phyloP scores from a whole-genome alignment of 768 basidiomycete species.

The Trametes elegans region DNA sequence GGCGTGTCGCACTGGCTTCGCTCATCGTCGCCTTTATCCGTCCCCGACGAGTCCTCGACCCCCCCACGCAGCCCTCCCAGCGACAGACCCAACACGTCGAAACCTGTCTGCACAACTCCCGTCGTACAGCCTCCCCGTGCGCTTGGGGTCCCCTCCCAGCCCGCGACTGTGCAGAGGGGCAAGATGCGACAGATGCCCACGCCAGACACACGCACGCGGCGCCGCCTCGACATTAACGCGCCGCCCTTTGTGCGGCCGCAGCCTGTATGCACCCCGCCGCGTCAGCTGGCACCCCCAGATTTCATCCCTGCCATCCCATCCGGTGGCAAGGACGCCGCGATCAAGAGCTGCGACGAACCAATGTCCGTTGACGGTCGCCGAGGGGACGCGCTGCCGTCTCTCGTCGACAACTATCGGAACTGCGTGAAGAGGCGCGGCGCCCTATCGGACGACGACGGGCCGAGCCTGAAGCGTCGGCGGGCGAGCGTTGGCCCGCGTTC shows the following conservation, averaged over 20 bases:
- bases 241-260: background rate
- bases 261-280: background rate
- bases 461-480: background rate
- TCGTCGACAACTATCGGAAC: background rate
- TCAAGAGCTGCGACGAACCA: too few species aligned
- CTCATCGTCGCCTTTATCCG: conserved; percentile 3
- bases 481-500: background rate
- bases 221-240: background rate
- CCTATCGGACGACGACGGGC: background rate
- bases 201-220: conserved; percentile 1
- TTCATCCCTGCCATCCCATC: background rate
- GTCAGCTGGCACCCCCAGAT: background rate
- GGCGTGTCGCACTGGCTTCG: conserved; percentile 13
- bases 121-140: too few species aligned
- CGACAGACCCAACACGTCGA: background rate
- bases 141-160: background rate
- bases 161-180: background rate
- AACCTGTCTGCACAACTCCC: background rate
- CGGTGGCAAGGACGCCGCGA: too few species aligned
- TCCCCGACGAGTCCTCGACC: background rate
- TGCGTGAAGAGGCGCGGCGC: background rate
- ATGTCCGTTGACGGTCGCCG: background rate
- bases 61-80: background rate
- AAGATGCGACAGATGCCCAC: conserved; percentile 2
- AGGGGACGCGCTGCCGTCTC: background rate